Base-by-base conservation (phyloP, 2,329 filamentous ascomycete species). In the Sclerotinia glacialis region DNA sequence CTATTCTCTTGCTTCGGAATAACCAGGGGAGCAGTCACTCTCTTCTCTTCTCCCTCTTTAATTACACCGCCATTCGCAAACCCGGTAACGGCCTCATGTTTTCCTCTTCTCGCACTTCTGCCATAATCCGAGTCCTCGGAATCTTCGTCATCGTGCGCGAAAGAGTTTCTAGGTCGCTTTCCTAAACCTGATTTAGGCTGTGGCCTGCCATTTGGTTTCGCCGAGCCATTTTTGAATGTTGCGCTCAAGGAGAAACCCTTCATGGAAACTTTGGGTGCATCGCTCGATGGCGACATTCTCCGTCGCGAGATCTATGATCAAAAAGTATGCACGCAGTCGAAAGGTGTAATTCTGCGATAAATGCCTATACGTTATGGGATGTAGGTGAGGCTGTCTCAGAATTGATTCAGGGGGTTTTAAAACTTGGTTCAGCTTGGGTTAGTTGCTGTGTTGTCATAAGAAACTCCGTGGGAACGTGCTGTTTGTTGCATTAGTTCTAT, bases 121-220 rank as follows among this genome's bases (percentile, higher is more conserved):
- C 86, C 85, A 65, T 86, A 59, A 79, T 86, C 67, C 77, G 82
- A 68, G 3, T 68, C 53, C 9, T 61, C 53, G 2, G 65, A 67
- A 37, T 86, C 83, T n/a, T 87, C 86, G 64, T 90, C 88, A 62
- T 89, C 87, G 63, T 90, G 88, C 66, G 80, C 79, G 50, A 80
- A 66, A 78, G 78, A 54, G 79, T 76, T 42, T 74, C 77, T 40
- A 7, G 79, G 74, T 59, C 81, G 76, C 72, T 82, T 81, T 71
- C 78, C 78, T 71, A 79, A 75, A 23, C 71, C 64, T 11, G 75
- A 70, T 44, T 70, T 61, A 61, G 69, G 68, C 60, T 68, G 71
- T 52, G 72, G 58, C 67, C 76, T 72, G 11, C 69, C 34, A 56
- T 68, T 72, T 75, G 75, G 21, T 76, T 65, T 60, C n/a, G 34